Evolutionary conservation across 2,329 filamentous ascomycete genomes (phyloP).

Genomic region (Talaromyces atroroseus): DNA sequence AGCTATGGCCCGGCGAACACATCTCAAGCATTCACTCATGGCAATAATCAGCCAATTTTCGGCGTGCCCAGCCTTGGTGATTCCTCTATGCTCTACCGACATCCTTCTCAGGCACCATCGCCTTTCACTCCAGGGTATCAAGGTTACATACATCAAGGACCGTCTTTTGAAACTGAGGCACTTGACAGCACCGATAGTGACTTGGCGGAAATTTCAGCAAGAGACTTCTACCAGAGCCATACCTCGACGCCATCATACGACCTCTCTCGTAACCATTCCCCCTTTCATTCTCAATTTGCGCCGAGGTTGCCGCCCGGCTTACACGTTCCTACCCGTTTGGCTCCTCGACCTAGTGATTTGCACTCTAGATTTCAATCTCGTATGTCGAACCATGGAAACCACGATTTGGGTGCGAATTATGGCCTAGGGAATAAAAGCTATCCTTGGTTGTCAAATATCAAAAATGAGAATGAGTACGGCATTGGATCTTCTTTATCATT

Average conservation of each 20-base stretch:
- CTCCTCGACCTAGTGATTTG: background rate
- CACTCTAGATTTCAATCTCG: background rate
- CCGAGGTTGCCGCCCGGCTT: background rate
- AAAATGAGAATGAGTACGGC: background rate
- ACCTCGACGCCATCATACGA: background rate
- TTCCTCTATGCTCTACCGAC: background rate
- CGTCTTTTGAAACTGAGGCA: background rate
- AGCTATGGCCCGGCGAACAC: background rate
- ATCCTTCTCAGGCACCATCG: constrained; percentile 1
- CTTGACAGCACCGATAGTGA: constrained; percentile 21
- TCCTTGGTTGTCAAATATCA: background rate
- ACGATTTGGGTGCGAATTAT: background rate
- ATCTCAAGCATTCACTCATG: background rate
- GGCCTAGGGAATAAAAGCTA: background rate
- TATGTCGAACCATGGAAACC: background rate
- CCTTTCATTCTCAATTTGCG: background rate
- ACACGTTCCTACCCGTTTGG: background rate
- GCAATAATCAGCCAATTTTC: background rate
- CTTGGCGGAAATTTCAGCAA: constrained; percentile 25
- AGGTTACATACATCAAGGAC: background rate
- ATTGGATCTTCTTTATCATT: background rate
- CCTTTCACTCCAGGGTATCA: background rate
- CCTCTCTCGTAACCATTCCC: background rate
- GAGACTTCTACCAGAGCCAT: constrained; percentile 3
- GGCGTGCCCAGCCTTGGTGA: background rate